Evolutionary conservation across 345 rosid species (phyloP).

Genomic region (Eutrema yunnanense): DNA sequence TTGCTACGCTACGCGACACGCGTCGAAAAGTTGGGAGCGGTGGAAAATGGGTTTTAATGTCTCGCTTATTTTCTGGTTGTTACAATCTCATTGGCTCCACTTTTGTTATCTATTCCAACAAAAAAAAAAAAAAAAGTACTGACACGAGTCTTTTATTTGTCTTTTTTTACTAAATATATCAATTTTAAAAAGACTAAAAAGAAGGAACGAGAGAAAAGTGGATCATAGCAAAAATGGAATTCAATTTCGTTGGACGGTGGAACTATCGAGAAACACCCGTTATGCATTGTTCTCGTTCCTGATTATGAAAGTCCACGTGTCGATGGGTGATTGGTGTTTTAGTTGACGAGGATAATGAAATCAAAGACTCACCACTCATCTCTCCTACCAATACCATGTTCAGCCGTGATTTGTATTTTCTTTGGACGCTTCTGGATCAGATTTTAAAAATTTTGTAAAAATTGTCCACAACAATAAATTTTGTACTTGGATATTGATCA

Average conservation of each 20-base stretch:
- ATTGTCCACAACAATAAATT: not conserved
- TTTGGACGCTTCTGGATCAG: not conserved
- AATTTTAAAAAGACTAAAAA: not conserved
- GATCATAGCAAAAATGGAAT: slow-evolving; percentile 18
- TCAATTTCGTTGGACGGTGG: slow-evolving; percentile 12
- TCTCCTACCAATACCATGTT: not conserved
- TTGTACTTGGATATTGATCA: not conserved
- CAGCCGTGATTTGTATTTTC: not conserved
- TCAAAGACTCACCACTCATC: too few relatives aligned
- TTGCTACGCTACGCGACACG: slow-evolving; percentile 4
- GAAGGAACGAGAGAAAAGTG: not conserved
- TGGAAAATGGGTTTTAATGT: slow-evolving; percentile 4
- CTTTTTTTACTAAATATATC: not conserved
- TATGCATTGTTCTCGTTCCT: not conserved
- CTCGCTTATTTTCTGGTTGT: slow-evolving; percentile 17
- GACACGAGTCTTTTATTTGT: not conserved
- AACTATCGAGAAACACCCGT: slow-evolving; percentile 18
- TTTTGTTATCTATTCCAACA: not conserved
- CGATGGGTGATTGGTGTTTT: not conserved
- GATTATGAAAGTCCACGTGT: not conserved
- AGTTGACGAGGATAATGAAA: too few relatives aligned
- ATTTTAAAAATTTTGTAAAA: not conserved
- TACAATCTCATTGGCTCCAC: slow-evolving; percentile 1
- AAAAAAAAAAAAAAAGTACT: not conserved
- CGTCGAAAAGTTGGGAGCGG: not conserved